Evolutionary conservation across 2,329 filamentous ascomycete genomes (phyloP).

Genomic region (Nothopassalora personata): DNA sequence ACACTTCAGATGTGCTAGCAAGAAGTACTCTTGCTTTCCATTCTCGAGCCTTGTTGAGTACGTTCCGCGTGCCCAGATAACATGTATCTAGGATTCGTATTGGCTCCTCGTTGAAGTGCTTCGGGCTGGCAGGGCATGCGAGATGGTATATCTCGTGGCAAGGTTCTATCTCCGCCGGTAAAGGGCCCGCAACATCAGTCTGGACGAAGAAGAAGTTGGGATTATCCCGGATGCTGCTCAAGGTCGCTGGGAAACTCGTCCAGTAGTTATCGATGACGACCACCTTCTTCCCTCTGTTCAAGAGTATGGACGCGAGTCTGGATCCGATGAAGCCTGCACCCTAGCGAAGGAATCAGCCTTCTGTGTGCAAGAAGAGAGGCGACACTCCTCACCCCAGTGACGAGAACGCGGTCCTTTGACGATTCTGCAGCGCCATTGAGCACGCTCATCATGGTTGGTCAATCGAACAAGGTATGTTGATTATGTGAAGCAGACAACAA

Average conservation of each 20-base stretch:
- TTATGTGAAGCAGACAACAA: neutral
- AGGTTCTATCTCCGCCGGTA: neutral
- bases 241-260: neutral
- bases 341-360: neutral
- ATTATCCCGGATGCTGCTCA: neutral
- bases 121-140: constrained; percentile 3
- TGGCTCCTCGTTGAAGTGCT: neutral
- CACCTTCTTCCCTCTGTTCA: neutral
- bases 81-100: constrained; percentile 4
- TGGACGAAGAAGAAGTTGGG: neutral
- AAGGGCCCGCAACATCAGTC: neutral
- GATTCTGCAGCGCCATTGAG: neutral
- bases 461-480: neutral
- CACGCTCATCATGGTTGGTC: neutral
- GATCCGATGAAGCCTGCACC: constrained; percentile 5
- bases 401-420: neutral
- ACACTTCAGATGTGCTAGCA: constrained; percentile 3
- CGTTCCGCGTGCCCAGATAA: constrained; percentile 3
- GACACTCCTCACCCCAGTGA: neutral
- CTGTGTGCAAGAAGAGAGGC: neutral
- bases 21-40: constrained; percentile 1
- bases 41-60: neutral
- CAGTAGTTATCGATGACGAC: constrained; percentile 4
- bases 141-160: constrained; percentile 3
- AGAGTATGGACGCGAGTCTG: neutral